Evolutionary conservation across 2,329 filamentous ascomycete genomes (phyloP), one percentile per base, ranked within the genome.

Genomic region (Claviceps quebecensis): DNA sequence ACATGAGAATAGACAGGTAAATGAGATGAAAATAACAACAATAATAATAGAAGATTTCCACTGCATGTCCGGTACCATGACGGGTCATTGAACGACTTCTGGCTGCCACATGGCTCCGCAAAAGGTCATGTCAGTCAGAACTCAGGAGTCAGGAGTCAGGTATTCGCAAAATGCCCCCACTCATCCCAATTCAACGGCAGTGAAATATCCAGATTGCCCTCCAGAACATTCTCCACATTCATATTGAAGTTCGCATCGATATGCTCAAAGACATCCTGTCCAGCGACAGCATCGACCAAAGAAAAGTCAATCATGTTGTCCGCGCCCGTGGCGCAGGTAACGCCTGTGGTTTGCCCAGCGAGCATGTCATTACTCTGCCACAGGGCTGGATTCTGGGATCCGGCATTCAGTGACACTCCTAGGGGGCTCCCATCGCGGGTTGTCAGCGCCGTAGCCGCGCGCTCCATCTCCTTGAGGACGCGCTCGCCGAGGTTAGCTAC

Each of bases 231-330:
- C 55, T 79, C 75, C 23, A 78, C 72, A 23, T 69, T 69, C 1
- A 79, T 56, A 48, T 78, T 70, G 56, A 79, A 79, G 47, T 64
- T 75, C 2, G 75, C 75, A 47, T 77, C 76, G 26, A 79, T 76
- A 44, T 77, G 70, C 3, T 72, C 73, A 56, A 78, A 78, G 1
- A 78, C 65, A 45, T 78, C 74, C n/a, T 76, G 64, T 1, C 75
- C 73, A 1, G 70, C 70, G 26, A 72, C 63, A 2, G 68, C 63
- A 41, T 72, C 70, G 3, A 72, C 63, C 14, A 70, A 57, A 0
- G 67, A 69, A 50, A 70, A 69, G 53, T 74, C 71, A 5, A 71
- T 61, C 2, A 60, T 54, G 17, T 64, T 64, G 45, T 69, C 64
- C 50, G 65, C 50, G 2, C 61, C 63, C 3, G 59, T 54, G 0